A percentile compares a stretch with the other conserved stretches of the same genome.
Conservation (phyloP, 2,329 filamentous ascomycete species). For the Cladosporium sp. region DNA sequence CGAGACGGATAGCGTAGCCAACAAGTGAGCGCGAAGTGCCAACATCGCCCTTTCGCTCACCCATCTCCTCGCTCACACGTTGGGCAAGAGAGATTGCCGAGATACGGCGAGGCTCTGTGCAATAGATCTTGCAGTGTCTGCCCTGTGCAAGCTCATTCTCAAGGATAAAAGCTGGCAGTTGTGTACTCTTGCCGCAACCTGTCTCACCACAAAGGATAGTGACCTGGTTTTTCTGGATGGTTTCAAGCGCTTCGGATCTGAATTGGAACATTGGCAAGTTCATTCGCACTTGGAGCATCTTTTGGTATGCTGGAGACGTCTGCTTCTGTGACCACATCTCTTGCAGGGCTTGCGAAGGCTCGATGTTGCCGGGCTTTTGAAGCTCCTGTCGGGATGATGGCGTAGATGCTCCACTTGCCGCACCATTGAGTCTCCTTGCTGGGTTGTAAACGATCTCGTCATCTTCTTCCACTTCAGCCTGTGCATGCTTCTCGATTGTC, state of each 20-base stretch:
- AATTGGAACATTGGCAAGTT: slow-evolving; percentile 89
- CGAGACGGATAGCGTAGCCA: slow-evolving; percentile 89
- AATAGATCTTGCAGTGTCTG: slow-evolving; percentile 83
- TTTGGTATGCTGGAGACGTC: slow-evolving; percentile 57
- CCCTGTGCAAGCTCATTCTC: slow-evolving; percentile 82
- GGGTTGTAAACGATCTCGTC: slow-evolving; percentile 64
- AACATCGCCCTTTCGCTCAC: slow-evolving; percentile 74
- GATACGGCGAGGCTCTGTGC: slow-evolving; percentile 90
- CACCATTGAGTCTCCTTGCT: slow-evolving; percentile 42
- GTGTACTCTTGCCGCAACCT: slow-evolving; percentile 94
- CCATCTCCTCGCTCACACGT: slow-evolving; percentile 90
- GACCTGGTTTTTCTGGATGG: slow-evolving; percentile 75
- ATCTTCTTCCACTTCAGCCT: slow-evolving; percentile 54
- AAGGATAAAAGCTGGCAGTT: slow-evolving; percentile 89
- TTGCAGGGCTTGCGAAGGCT: slow-evolving; percentile 38
- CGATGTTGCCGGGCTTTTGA: slow-evolving; percentile 10
- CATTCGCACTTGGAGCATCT: slow-evolving; percentile 73
- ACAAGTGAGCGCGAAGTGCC: slow-evolving; percentile 80
- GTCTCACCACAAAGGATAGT: slow-evolving; percentile 96
- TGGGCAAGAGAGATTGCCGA: slow-evolving; percentile 91
- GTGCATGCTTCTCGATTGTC: slow-evolving; percentile 52
- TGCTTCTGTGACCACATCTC: slow-evolving; percentile 50
- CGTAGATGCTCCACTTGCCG: slow-evolving; percentile 28
- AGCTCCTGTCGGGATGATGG: slow-evolving; percentile 24
- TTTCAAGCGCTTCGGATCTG: slow-evolving; percentile 67